Evolutionary conservation across 768 basidiomycete genomes (phyloP), one percentile per base, ranked within the genome.

Genomic region (Suillus alpinus): DNA sequence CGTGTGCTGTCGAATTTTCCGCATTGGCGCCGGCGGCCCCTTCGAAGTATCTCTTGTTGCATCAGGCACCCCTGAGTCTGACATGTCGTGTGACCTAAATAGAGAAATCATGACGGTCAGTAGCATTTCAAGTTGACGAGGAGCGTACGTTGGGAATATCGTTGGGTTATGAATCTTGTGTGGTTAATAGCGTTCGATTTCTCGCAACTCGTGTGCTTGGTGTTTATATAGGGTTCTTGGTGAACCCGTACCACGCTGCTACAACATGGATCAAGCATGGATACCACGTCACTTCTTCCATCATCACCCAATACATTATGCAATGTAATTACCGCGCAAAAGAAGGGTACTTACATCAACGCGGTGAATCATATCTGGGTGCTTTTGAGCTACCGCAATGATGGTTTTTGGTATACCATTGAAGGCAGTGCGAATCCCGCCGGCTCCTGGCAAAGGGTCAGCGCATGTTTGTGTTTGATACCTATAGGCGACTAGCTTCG

Each of bases 1-100:
- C 5, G 69, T 71, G 14, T 73, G 71, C 47, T 18, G 16, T 16
- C 18, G 10, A 69, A 53, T 12, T 68, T 29, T 7, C 16, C 1
- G 29, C 16, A 2, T 31, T 18, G 16, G 47, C 29, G 26, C 47
- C 1, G 29, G 47, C 9, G 29, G 26, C 47, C 16, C 29, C n/a
- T n/a, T 4, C 10, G 20, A 29, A 23, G n/a, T 43, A 20, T 20
- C 53, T 23, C 16, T 36, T 56, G 34, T 7, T 31, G 47, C 14
- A 10, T 31, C 29, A 49, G 16, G 16, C 26, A 49, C 29, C 9
- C 29, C 47, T 10, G 26, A 26, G 26, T 26, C 26, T 26, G 29
- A 29, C 47, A 49, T 49, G 4, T 31, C 2, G 47, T 31, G 16
- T 12, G 26, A n/a, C 49, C 6, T 32, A 50, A 29, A 31, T 29